Evolutionary conservation across 495 filamentous ascomycete species (phyloP), one percentile per base, ranked within the genome.

Genomic region (Wilcoxina mikolae): DNA sequence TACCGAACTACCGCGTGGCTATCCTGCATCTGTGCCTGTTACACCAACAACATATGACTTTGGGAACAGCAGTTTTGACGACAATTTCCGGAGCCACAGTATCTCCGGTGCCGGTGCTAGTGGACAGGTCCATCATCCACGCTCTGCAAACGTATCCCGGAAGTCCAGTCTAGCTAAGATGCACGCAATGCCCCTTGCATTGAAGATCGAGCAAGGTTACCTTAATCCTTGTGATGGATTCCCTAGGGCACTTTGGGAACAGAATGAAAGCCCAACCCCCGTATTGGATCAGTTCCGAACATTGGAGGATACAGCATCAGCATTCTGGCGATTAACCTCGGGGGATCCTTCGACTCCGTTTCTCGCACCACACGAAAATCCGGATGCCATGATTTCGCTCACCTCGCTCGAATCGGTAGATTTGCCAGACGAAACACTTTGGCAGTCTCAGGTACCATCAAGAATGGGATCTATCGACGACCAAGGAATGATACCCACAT

Each of bases 21-120:
- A 62, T 45, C 53, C 62, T 31, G 62, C 56, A 20, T 66, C 63
- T 3, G 59, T 62, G n/a, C 63, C 63, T 31, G 63, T 54, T 31
- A 66, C 63, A 3, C 63, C 63, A 41, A 60, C 59, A 44, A 60
- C 59, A 44, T 52, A 20, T 53, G 48, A 51, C 27, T 41, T 55
- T 46, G 44, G 45, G 2, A n/a, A n/a, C n/a, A 28, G 46, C 28
- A 50, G 51, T 12, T 56, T 61, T 54, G 62, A 65, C 31, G 59
- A 66, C 27, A 53, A 56, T 28, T 53, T 58, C 31, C 41, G 48
- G 43, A 52, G 57, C 33, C 51, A 57, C 49, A 47, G 55, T 25
- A 46, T 53, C 46, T 50, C 56, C 17, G 59, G 53, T 33, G n/a
- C 47, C 25, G 31, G 29, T 33, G n/a, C 47, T 24, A 28, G 29